Evolutionary conservation across 108 stramenopile species (phyloP), one percentile per base, ranked within the genome.

Genomic region (Bacterosira constricta): DNA sequence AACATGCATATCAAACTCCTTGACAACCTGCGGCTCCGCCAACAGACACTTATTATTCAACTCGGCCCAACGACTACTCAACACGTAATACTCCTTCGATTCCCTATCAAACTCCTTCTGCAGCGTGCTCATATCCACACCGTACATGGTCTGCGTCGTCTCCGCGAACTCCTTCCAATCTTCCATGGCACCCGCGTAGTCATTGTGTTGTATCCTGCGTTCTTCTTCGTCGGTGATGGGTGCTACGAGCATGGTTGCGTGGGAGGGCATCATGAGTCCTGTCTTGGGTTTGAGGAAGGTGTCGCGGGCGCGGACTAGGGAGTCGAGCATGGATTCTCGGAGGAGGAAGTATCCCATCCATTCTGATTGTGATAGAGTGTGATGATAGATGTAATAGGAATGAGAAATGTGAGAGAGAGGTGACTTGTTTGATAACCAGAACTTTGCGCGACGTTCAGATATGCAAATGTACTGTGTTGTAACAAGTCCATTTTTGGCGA

Each of bases 261-360:
- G 96, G 21, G 90, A 91, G 38, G 98, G 98, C 66, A 98, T 93
- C 97, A 99, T 97, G 39, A 95, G 71, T 27, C 97, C 97, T 11
- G 89, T 97, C 15, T 81, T 75, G 6, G 85, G 82, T 76, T 93
- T 94, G 38, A 97, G 68, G 74, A 91, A 97, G 63, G 87, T 90
- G 78, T 99, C 96, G 29, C 98, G 79, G 7, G 96, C 97, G 13
- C 93, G 87, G 46, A 99, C 83, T 12, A 99, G 60, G 12, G 93
- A 93, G 83, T 99, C 98, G 51, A 99, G 79, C 98, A 99, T 99
- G 51, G 86, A 88, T 73, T 99, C 98, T 21, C 98, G 80, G 31
- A 99, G 78, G 32, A 99, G 81, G 63, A 99, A 97, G 87, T 99
- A 99, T 20, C 98, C 98, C 98, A 99, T 99, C 98, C 98, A 99